Base-by-base conservation (phyloP, 73 alveolate species). In the Paramecium primaurelia region DNA sequence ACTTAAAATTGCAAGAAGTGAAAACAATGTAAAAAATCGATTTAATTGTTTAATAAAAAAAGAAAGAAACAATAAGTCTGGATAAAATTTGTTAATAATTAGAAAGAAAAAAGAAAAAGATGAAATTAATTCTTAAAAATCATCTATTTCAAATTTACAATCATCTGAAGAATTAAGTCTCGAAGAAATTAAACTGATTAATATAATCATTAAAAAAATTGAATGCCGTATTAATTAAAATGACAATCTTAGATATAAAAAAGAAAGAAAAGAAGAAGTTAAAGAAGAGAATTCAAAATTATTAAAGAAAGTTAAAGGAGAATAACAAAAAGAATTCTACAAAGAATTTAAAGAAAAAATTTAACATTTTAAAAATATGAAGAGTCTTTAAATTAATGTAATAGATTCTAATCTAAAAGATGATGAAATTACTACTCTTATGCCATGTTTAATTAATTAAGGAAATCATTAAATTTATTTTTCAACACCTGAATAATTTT, bases 11-110 rank as follows among this genome's bases (percentile, higher is more conserved):
- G 32, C 91, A 40, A 40, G 91, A 7, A 80, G 91, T 47, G 91
- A 80, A 25, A 80, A 80, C 16, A 80, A 64, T 42, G 91, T 80
- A 6, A 80, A 80, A 47, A 80, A 80, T 80, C 0, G 91, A 47
- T 80, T 80, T 47, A 80, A 80, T 47, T 80, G 91, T 49, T 32
- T 80, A 20, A 9, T 80, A 2, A 22, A 77, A 12, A 80, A 80
- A 47, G 91, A 80, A 47, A 40, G 28, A 3, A 80, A 18, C 2
- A 6, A 49, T 8, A 80, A 45, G 16, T 45, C 12, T 10, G 30
- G 47, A 68, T 80, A 80, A 9, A 16, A 54, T 54, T 80, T 36
- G 12, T 2, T 12, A 1, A 73, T 8, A 7, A 73, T 45, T 32
- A 7, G 49, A 80, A 47, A 28, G 32, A n/a, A 18, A 54, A 54